A percentile compares a stretch with the other conserved stretches of the same genome.
Evolutionary conservation across 306 rosid genomes (phyloP).

Genomic region (Quercus variabilis): DNA sequence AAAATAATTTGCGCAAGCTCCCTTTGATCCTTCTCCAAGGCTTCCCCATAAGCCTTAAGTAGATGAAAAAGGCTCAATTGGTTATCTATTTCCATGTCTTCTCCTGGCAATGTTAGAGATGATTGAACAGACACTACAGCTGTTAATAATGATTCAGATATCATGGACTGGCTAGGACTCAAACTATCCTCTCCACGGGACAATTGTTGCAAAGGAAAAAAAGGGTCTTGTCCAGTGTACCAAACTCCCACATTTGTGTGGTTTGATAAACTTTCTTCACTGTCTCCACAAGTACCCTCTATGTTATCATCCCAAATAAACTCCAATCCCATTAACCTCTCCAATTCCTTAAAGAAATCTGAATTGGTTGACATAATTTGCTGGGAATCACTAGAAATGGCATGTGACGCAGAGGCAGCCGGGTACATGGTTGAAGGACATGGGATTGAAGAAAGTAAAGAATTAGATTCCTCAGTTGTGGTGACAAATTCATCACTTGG

Average conservation of each 20-base stretch:
- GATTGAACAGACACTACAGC: constrained; percentile 17
- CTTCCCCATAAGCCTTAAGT: constrained; percentile 46
- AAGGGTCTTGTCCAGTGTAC: too few relatives aligned
- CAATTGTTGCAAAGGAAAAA: constrained; percentile 25
- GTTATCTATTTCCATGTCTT: constrained; percentile 41
- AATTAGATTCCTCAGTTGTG: constrained; percentile 8
- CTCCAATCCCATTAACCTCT: neutral
- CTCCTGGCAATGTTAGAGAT: constrained; percentile 37
- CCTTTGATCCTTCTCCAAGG: constrained; percentile 39
- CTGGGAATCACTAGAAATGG: constrained; percentile 26
- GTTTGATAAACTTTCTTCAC: constrained; percentile 36
- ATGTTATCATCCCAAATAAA: neutral
- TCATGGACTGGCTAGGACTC: constrained; percentile 47
- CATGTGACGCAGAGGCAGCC: constrained; percentile 16
- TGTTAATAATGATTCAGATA: constrained; percentile 38
- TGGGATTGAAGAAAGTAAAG: constrained; percentile 17
- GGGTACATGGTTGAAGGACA: constrained; percentile 22
- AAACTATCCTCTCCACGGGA: constrained; percentile 25
- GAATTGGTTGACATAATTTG: constrained; percentile 25
- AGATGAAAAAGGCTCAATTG: constrained; percentile 42
- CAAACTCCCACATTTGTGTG: too few relatives aligned
- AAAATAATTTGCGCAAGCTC: constrained; percentile 35
- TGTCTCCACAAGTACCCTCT: constrained; percentile 16
- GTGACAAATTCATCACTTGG: neutral
- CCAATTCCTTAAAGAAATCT: neutral